Base-by-base conservation (phyloP, 2,329 filamentous ascomycete species). In the Nothopassalora personata region DNA sequence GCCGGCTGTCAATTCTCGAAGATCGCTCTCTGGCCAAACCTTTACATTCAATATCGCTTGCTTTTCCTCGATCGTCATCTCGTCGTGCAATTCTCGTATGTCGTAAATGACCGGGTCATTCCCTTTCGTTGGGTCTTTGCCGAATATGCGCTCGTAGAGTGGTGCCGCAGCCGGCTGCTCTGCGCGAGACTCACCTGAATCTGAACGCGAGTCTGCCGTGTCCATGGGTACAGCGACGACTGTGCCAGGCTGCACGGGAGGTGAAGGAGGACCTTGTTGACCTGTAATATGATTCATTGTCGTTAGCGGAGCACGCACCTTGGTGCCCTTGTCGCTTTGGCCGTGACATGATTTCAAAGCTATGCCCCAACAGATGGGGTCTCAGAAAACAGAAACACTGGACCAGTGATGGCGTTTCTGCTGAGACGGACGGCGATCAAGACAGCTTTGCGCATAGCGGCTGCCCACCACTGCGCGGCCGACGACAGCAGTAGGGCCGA, bases 91-190 rank as follows among this genome's bases (percentile, higher is more conserved):
- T 0, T 87, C 81, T 57, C 87, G 86, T 63, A 99, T 97, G 72
- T 99, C 89, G 78, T 99, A 99, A 53, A 97, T 83, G 36, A 93
- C 96, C 1, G 92, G 91, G 71, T 99, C 94, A 66, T 86, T 80
- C 69, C 93, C 96, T n/a, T 86, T 91, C 28, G 91, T 89, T 0
- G 93, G 93, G 70, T 97, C 91, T 43, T 93, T 87, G 60, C 93
- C 93, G 73, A 97, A 97, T 0, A 91, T 92, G 50, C 69, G 70
- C 75, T 96, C 90, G 69, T 87, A 86, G 60, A 92, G 88, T 5
- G 84, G 82, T 27, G 87, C 75, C 6, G 83, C 79, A n/a, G 84
- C 81, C 1, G 83, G 82, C 5, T 83, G 83, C 10, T 69, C 52
- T 79, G 78, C 13, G 81, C 82, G 70, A 84, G 85, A 72, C 46